Base-by-base conservation (phyloP, 1,284 basidiomycete genomes). In the Cryptococcus sp. region DNA sequence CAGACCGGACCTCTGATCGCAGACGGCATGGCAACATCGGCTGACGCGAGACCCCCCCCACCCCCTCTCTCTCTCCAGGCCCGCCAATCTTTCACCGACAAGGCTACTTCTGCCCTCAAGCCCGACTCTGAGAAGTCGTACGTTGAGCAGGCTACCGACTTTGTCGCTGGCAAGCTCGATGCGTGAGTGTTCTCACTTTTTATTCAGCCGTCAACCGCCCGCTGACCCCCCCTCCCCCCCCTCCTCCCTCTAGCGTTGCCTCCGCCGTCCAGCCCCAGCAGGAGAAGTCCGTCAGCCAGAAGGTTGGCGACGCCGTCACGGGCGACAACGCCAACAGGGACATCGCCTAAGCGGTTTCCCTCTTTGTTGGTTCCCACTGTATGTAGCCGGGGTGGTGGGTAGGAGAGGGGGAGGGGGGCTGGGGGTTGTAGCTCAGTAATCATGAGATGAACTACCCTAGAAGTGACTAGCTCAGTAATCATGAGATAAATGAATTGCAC, bases 51-150 rank as follows among this genome's bases (percentile, higher is more conserved):
- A n/a, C 23, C 21, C 13, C 38, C 42, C 44, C 36, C 16, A 24
- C n/a, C 23, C 39, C 23, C 21, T 8, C 38, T 46, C 44, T 33
- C 16, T 38, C n/a, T 36, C 39, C 35, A 71, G 69, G 73, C 71
- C 48, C 69, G 73, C 57, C 64, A 76, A 68, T 66, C 64, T 40
- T 62, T 76, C 57, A 62, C 63, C 54, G 73, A 76, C 69, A 76
- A 76, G 68, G 63, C 64, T 59, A 54, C 56, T 48, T 42, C 70
- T 52, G 61, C 71, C 59, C 60, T 63, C 57, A 76, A 74, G 68
- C 73, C 73, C 67, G 70, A 76, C 68, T 72, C 70, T 33, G 65
- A 76, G 67, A 76, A 76, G 67, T 62, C 68, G 16, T 71, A 70
- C 66, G 57, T 73, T 55, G 72, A 73, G 66, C 72, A 75, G 66